phyloP scores from a whole-genome alignment of 2,329 filamentous ascomycete genomes.

The Pyrenochaeta sp. region DNA sequence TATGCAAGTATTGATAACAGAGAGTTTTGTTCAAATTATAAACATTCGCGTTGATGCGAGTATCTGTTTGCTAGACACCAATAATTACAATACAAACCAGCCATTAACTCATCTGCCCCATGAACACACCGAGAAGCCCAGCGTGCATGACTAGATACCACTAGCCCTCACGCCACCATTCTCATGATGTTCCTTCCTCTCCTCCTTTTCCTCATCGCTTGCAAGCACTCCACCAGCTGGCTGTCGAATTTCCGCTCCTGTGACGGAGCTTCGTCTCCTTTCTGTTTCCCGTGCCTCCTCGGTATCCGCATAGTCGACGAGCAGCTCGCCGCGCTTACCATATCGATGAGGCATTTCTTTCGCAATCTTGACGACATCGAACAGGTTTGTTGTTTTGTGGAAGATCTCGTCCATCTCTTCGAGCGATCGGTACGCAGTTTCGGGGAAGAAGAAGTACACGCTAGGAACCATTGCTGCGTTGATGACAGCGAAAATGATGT shows the following conservation, averaged over 20 bases:
- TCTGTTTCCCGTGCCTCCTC: constrained; percentile 43
- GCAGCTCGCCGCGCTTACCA: constrained; percentile 65
- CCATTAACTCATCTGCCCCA: not conserved
- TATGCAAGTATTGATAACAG: too few species aligned
- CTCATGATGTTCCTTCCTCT: constrained; percentile 9
- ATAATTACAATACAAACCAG: not conserved
- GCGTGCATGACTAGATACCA: not conserved
- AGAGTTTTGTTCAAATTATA: too few species aligned
- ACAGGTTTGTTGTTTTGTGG: constrained; percentile 61
- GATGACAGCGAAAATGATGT: constrained; percentile 65
- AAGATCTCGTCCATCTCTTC: constrained; percentile 68
- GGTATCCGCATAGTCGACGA: constrained; percentile 60
- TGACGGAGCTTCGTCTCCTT: constrained; percentile 40
- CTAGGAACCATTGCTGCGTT: constrained; percentile 65
- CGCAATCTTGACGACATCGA: constrained; percentile 61
- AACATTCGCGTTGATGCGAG: too few species aligned
- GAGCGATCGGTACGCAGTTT: constrained; percentile 61
- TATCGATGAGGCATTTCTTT: constrained; percentile 63
- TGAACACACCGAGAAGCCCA: not conserved
- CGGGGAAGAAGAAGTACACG: constrained; percentile 69
- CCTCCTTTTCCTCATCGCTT: constrained; percentile 7
- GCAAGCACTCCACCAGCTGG: constrained; percentile 4
- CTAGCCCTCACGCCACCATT: not conserved
- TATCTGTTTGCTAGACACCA: too few species aligned
- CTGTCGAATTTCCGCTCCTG: constrained; percentile 12